Evolutionary conservation across 352 stramenopile species (phyloP), one percentile per base, ranked within the genome.

Genomic region (Phytophthora kernoviae): DNA sequence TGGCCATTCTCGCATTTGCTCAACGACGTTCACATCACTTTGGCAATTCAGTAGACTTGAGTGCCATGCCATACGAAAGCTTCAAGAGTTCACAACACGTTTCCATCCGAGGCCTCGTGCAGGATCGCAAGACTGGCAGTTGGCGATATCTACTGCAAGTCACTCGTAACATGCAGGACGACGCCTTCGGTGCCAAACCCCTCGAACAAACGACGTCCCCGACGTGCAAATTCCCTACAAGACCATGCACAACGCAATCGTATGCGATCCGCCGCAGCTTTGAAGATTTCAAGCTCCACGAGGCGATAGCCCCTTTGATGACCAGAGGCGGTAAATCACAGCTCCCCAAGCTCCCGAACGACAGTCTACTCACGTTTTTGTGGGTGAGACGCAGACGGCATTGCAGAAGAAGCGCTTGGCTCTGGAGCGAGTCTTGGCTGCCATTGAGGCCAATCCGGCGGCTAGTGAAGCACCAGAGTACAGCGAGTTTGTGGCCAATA

Each of bases 61-160:
- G 9, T 14, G 30, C 22, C 1, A 91, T 91, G 81, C 81, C 81
- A 30, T 91, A 91, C 73, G 79, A 91, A 55, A 91, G 82, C 70
- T 90, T 91, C 65, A 74, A 70, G 54, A 68, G 64, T 22, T 65
- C 81, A 32, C 73, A 86, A 42, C 70, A 84, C 42, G 63, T 90
- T 54, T 68, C 72, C 33, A 91, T 91, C 70, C 78, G 75, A 41
- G 75, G 81, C 11, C 69, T 91, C 56, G 76, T 89, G 54, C 82
- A 90, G 57, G 79, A 91, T 47, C 46, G 62, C 9, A 48, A 50
- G 36, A 84, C 75, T 8, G 75, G 77, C 44, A 68, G 68, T 4
- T 91, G 82, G 82, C 81, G 80, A 43, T 91, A 89, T 58, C 59
- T 90, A 32, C 60, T 91, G 20, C 72, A 79, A 40, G 78, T 91